Conservation (phyloP, 805 yeast genomes). For the Candida golubevii region DNA sequence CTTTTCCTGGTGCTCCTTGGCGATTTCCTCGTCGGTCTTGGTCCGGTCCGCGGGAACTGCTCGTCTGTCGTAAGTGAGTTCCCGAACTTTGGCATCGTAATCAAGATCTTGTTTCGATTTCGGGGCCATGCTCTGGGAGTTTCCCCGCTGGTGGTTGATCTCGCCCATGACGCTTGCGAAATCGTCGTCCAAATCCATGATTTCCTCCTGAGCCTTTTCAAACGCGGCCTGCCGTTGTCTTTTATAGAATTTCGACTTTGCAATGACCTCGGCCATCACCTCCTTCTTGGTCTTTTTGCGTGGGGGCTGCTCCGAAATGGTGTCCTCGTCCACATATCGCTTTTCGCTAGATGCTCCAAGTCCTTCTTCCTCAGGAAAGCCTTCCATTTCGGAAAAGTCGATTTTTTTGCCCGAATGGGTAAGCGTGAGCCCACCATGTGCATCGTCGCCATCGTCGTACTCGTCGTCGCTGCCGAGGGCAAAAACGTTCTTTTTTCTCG, state of each 20-base stretch:
- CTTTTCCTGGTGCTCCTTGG: constrained; percentile 55
- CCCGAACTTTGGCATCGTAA: constrained; percentile 65
- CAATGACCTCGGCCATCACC: constrained; percentile 81
- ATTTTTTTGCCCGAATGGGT: constrained; percentile 79
- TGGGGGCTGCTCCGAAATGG: constrained; percentile 33
- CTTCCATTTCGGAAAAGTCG: constrained; percentile 43
- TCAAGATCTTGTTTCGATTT: constrained; percentile 43
- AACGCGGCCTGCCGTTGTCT: constrained; percentile 69
- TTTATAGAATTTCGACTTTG: constrained; percentile 74
- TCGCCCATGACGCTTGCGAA: constrained; percentile 67
- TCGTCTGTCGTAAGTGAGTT: constrained; percentile 64
- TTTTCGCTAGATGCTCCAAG: constrained; percentile 10
- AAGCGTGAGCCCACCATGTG: constrained; percentile 44
- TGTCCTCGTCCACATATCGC: constrained; percentile 39
- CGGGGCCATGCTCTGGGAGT: constrained; percentile 20
- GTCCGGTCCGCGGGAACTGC: constrained; percentile 81
- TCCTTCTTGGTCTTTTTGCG: constrained; percentile 75
- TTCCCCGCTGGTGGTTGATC: constrained; percentile 25
- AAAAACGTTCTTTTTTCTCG: constrained; percentile 45
- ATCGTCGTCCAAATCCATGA: constrained; percentile 66
- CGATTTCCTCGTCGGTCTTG: constrained; percentile 69
- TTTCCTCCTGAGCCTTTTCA: constrained; percentile 54
- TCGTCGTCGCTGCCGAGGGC: constrained; percentile 72
- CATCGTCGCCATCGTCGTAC: constrained; percentile 42
- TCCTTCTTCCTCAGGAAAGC: constrained; percentile 30